Base-by-base conservation (phyloP, 1,139 yeast species). In the Ashbya aceris region DNA sequence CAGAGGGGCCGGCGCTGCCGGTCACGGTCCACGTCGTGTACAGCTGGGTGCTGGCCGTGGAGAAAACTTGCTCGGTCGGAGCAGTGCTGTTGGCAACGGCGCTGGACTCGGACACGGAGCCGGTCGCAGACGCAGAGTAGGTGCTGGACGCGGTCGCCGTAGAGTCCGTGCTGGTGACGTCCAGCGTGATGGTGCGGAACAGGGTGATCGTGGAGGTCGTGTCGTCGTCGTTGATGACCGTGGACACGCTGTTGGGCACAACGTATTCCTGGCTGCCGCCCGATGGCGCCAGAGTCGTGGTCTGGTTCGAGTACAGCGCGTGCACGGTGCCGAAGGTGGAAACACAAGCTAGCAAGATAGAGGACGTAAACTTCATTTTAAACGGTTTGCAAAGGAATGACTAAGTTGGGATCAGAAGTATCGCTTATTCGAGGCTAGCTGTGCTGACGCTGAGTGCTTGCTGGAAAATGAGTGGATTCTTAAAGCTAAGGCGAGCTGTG, bases 141-240 rank as follows among this genome's bases (percentile, higher is more conserved):
- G 44, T 38, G 36, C 20, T 30, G 27, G 23, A 40, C 14, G 38
- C 26, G n/a, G 7, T n/a, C 12, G 13, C 35, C 5, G 7, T 32
- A 8, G 11, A 11, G 31, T 31, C 43, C 17, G 30, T 12, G 26
- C 33, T 39, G 10, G 39, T 31, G 13, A 12, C 31, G 32, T 38
- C 39, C 33, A 28, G 46, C 38, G 33, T 52, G 48, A 49, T 45
- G 45, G 52, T 53, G 47, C 43, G 41, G 39, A 31, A 53, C 48
- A 36, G 45, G 28, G 49, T 45, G 36, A 49, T 28, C 27, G 61
- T 56, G 17, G 50, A 49, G 14, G 62, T 57, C 34, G 50, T 36
- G 41, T 46, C 56, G 40, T 46, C 47, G 30, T 32, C 35, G 17
- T n/a, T 11, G 20, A 10, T 7, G 20, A 32, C 20, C 12, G 45